Evolutionary conservation across 306 rosid genomes (phyloP).

Genomic region (Acacia acuminata): DNA sequence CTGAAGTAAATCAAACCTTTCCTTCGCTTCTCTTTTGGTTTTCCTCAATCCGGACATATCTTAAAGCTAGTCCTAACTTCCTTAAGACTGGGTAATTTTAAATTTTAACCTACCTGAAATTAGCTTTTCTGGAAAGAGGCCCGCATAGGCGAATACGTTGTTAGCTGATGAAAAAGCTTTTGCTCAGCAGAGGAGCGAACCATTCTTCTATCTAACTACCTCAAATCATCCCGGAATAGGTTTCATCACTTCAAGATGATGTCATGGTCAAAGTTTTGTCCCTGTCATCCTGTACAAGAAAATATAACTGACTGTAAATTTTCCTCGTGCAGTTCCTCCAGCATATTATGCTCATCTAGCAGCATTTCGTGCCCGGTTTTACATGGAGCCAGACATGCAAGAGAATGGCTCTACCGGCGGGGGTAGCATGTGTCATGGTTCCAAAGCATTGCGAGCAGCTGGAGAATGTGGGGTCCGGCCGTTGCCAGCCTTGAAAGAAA

Average conservation of each 20-base stretch:
- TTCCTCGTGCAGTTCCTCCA: conserved; percentile 76
- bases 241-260: neutral
- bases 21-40: neutral
- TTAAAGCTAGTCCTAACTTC: neutral
- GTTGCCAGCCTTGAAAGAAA: conserved; percentile 91
- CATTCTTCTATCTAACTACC: neutral
- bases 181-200: neutral
- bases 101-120: neutral
- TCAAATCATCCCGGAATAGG: neutral
- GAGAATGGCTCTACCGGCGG: conserved; percentile 59
- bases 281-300: neutral
- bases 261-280: neutral
- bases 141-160: neutral
- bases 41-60: neutral
- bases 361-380: conserved; percentile 93
- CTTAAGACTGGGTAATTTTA: neutral
- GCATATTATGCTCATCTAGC: conserved; percentile 96
- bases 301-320: neutral
- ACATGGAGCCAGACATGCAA: conserved; percentile 85
- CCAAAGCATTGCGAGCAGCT: conserved; percentile 47
- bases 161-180: neutral
- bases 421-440: conserved; percentile 44
- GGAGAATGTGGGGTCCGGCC: conserved; percentile 84
- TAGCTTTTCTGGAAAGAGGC: neutral
- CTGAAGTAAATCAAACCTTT: neutral